Evolutionary conservation across 2,329 filamentous ascomycete genomes (phyloP).

Genomic region (Bisporella sp.): DNA sequence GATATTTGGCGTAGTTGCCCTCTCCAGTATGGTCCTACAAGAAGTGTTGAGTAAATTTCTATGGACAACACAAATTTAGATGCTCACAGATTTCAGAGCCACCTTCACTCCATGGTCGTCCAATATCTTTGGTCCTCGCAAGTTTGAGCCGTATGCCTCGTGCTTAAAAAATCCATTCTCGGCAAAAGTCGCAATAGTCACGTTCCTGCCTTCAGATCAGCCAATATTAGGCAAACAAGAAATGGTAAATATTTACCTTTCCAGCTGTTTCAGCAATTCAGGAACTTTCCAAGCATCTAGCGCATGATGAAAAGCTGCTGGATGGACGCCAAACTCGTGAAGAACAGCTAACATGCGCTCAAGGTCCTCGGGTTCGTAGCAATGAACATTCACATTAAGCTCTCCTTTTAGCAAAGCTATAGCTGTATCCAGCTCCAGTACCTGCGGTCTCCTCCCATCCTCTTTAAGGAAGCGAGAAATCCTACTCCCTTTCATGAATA

Average conservation of each 20-base stretch:
- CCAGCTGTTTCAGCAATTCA: slow-evolving; percentile 32
- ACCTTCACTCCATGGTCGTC: slow-evolving; percentile 33
- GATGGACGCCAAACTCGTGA: too few relatives aligned
- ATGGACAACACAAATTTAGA: neutral
- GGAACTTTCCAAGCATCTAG: slow-evolving; percentile 34
- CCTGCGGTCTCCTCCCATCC: too few relatives aligned
- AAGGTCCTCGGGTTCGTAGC: too few relatives aligned
- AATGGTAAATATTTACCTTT: slow-evolving; percentile 22
- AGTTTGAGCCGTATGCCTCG: slow-evolving; percentile 34
- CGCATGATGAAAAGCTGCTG: slow-evolving; percentile 32
- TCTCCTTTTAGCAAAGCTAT: too few relatives aligned
- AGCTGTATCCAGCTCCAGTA: too few relatives aligned
- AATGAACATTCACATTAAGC: too few relatives aligned
- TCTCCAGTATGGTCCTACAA: slow-evolving; percentile 28
- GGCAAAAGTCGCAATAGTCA: slow-evolving; percentile 37
- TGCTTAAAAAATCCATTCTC: slow-evolving; percentile 36
- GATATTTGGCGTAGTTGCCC: slow-evolving; percentile 34
- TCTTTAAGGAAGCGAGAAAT: too few relatives aligned
- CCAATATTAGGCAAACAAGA: too few relatives aligned
- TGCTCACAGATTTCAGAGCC: slow-evolving; percentile 34
- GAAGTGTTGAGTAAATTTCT: neutral
- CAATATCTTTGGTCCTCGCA: slow-evolving; percentile 34
- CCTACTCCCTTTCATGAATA: too few relatives aligned
- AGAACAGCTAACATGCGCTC: too few relatives aligned
- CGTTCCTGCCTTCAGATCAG: slow-evolving; percentile 22